Percentiles rank a stretch among this genome's conserved stretches.
These are phyloP conservation scores for Gaillardinia entomophila DNA, from an alignment of 805 yeast genomes.

Conservation along the genomic window DNA sequence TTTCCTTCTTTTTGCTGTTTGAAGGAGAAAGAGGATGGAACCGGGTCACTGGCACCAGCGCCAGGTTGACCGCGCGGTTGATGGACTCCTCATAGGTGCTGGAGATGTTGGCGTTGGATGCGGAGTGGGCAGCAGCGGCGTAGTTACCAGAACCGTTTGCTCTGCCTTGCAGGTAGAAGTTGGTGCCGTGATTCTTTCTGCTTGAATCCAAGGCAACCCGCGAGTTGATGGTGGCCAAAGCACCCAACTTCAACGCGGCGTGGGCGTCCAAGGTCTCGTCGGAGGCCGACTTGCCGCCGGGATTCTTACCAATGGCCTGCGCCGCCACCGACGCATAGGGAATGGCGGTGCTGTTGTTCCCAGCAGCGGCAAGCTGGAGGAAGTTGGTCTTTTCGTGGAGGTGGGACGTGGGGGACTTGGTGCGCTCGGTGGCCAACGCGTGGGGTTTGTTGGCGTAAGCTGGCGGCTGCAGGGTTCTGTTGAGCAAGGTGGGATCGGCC, in stretches of 20 bases:
- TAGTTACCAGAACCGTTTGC: conserved; percentile 1
- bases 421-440: conserved; percentile 16
- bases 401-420: conserved; percentile 36
- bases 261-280: conserved; percentile 16
- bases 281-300: not conserved
- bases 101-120: conserved; percentile 4
- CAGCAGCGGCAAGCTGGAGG: conserved; percentile 27
- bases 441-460: conserved; percentile 6
- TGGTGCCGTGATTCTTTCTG: conserved; percentile 18
- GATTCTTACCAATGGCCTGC: not conserved
- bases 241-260: conserved; percentile 56
- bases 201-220: conserved; percentile 44
- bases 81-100: conserved; percentile 27
- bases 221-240: conserved; percentile 58
- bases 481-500: conserved; percentile 13
- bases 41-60: conserved; percentile 28
- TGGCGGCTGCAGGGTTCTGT: conserved; percentile 4
- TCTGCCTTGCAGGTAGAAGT: conserved; percentile 3
- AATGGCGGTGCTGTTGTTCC: conserved; percentile 4
- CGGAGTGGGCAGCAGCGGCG: conserved; percentile 6
- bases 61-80: conserved; percentile 29
- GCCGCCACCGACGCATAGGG: conserved; percentile 4
- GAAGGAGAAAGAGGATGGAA: conserved; percentile 1
- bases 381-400: conserved; percentile 40
- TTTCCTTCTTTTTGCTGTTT: conserved; percentile 4